These are phyloP conservation scores for Scheffersomyces insectosa DNA, from an alignment of 1,139 yeast genomes.

Conservation along the genomic window DNA sequence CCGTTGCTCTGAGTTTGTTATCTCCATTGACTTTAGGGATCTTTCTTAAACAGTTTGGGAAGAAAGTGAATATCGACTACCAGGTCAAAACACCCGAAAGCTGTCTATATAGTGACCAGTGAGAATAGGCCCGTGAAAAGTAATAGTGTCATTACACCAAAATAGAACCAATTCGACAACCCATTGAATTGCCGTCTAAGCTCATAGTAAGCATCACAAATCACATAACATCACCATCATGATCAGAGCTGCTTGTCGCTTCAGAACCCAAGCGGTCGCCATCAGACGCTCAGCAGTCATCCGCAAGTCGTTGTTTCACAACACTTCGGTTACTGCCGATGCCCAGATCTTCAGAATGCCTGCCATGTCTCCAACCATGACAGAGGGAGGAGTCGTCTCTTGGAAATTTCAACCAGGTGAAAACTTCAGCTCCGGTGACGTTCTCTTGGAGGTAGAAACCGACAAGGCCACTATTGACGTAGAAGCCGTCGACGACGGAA, in stretches of 20 bases:
- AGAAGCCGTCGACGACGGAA: slow-evolving; percentile 92
- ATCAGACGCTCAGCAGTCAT: slow-evolving; percentile 8
- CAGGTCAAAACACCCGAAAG: too few relatives aligned
- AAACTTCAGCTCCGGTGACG: slow-evolving; percentile 78
- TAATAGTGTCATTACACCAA: too few relatives aligned
- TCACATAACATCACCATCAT: slow-evolving; percentile 10
- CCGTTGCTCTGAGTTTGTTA: too few relatives aligned
- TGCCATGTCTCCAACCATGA: slow-evolving; percentile 99
- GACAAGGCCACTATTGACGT: slow-evolving; percentile 93
- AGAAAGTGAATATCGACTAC: too few relatives aligned
- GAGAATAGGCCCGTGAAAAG: too few relatives aligned
- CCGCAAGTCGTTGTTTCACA: slow-evolving; percentile 15
- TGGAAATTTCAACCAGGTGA: slow-evolving; percentile 92
- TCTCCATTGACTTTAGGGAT: too few relatives aligned
- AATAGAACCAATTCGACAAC: too few relatives aligned
- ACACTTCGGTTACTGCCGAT: slow-evolving; percentile 24
- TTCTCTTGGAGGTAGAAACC: slow-evolving; percentile 84
- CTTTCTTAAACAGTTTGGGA: too few relatives aligned
- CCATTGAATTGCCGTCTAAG: slow-evolving; percentile 3
- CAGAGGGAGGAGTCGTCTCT: slow-evolving; percentile 91
- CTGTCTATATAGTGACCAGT: too few relatives aligned
- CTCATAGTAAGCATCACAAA: slow-evolving; percentile 5
- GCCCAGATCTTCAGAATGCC: slow-evolving; percentile 86
- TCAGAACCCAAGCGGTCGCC: slow-evolving; percentile 4
- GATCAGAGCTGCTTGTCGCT: slow-evolving; percentile 16